These are phyloP conservation scores for Phoma sp. DNA, from an alignment of 2,329 filamentous ascomycete species.

Conservation along the genomic window DNA sequence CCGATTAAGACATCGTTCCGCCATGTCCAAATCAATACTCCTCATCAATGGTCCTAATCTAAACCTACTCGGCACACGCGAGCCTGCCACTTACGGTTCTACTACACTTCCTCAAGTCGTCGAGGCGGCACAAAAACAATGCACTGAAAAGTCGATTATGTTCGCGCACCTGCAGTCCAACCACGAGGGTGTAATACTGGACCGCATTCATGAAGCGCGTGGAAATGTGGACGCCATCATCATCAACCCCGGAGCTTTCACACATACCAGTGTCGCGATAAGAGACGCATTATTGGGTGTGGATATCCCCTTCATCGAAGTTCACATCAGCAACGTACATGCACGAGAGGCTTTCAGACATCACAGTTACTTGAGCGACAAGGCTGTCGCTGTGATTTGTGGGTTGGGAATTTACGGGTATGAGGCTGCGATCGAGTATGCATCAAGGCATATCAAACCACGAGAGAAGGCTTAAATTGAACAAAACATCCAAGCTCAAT, in stretches of 20 bases:
- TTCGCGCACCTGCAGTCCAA: constrained; percentile 75
- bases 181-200: constrained; percentile 76
- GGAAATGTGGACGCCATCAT: constrained; percentile 67
- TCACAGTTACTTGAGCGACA: constrained; percentile 76
- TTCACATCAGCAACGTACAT: constrained; percentile 80
- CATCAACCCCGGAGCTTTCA: constrained; percentile 78
- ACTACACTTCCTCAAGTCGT: constrained; percentile 71
- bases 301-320: constrained; percentile 74
- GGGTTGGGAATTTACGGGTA: constrained; percentile 63
- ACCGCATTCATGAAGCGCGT: constrained; percentile 73
- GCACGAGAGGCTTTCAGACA: constrained; percentile 71
- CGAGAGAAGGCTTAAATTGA: constrained; percentile 19
- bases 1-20: not conserved
- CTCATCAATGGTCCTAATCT: constrained; percentile 84
- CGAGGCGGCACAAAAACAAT: constrained; percentile 57
- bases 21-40: constrained; percentile 61
- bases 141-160: constrained; percentile 54
- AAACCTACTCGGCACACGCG: constrained; percentile 77
- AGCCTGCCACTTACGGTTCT: constrained; percentile 75
- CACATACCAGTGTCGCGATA: constrained; percentile 77
- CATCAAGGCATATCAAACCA: constrained; percentile 41
- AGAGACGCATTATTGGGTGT: constrained; percentile 76
- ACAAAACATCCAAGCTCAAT: not conserved
- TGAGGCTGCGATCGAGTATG: constrained; percentile 54
- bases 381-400: constrained; percentile 75